Evolutionary conservation across 352 stramenopile genomes (phyloP).

Genomic region (Phytopythium helicoides): DNA sequence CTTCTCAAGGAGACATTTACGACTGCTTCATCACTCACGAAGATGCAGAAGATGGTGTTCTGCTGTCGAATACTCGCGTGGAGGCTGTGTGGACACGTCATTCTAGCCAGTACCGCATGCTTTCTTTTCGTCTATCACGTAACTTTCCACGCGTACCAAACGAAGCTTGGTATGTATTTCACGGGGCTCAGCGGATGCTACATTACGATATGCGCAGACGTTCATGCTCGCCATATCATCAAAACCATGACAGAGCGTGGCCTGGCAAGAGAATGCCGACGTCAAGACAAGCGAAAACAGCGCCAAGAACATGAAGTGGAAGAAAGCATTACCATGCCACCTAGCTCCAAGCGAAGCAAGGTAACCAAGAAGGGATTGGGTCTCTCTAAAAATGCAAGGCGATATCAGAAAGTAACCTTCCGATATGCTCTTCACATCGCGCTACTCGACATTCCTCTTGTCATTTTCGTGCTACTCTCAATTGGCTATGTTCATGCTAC

Average conservation of each 20-base stretch:
- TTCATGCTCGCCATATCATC: conserved; percentile 11
- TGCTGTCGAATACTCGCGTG: neutral
- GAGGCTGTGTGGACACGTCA: neutral
- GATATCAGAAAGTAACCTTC: neutral
- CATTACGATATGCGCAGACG: conserved; percentile 11
- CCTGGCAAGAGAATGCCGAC: neutral
- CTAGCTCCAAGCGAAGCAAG: too few relatives aligned
- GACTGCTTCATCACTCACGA: neutral
- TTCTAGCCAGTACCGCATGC: neutral
- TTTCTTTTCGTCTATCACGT: neutral
- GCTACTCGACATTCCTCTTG: conserved; percentile 5
- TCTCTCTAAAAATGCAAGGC: neutral
- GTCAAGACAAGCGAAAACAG: neutral
- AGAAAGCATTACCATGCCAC: too few relatives aligned
- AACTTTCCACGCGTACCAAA: neutral
- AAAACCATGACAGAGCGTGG: conserved; percentile 11
- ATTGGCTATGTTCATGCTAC: conserved; percentile 15
- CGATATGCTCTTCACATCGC: neutral
- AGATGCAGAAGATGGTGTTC: neutral
- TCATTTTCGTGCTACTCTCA: conserved; percentile 4
- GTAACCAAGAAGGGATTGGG: neutral
- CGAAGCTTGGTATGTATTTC: conserved; percentile 21
- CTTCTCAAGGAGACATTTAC: neutral
- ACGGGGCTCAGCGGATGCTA: conserved; percentile 14
- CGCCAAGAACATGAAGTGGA: neutral